These are phyloP conservation scores for Torrubiella hemipterigena DNA, from an alignment of 2,329 filamentous ascomycete species.

Conservation along the genomic window DNA sequence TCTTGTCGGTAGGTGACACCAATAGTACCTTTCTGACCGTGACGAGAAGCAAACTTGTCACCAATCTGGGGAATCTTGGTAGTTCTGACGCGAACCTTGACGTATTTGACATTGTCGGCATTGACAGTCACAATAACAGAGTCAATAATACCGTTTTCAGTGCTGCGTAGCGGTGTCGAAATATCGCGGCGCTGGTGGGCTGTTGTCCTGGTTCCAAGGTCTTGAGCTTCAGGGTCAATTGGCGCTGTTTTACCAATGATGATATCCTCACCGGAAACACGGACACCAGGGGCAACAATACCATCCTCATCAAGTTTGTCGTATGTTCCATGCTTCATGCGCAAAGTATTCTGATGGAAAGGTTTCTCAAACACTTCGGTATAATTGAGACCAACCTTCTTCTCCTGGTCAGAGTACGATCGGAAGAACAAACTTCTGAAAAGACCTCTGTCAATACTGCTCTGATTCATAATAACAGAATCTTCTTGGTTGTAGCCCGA, in stretches of 20 bases:
- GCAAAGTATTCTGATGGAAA: conserved; percentile 73
- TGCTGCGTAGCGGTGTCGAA: conserved; percentile 86
- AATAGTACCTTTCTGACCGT: conserved; percentile 98
- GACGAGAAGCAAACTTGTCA: conserved; percentile 97
- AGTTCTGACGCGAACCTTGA: conserved; percentile 93
- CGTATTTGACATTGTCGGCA: conserved; percentile 84
- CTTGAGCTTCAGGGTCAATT: conserved; percentile 82
- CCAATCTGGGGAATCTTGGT: conserved; percentile 98
- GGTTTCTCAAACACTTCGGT: conserved; percentile 96
- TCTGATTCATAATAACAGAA: conserved; percentile 99
- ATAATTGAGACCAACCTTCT: conserved; percentile 85
- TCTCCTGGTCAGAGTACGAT: conserved; percentile 93
- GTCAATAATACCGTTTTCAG: conserved; percentile 94
- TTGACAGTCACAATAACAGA: conserved; percentile 90
- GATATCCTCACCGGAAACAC: conserved; percentile 94
- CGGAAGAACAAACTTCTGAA: conserved; percentile 98
- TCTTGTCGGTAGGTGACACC: conserved; percentile 96
- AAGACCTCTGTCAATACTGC: conserved; percentile 91
- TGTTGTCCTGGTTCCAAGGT: conserved; percentile 83
- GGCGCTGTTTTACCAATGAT: conserved; percentile 98
- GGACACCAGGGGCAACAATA: conserved; percentile 83
- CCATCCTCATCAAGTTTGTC: conserved; percentile 97
- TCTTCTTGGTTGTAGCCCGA: conserved; percentile 99
- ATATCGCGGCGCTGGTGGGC: conserved; percentile 89
- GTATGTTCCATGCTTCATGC: conserved; percentile 89